phyloP scores from a whole-genome alignment of 257 asterid genomes.

The Petrea volubilis region DNA sequence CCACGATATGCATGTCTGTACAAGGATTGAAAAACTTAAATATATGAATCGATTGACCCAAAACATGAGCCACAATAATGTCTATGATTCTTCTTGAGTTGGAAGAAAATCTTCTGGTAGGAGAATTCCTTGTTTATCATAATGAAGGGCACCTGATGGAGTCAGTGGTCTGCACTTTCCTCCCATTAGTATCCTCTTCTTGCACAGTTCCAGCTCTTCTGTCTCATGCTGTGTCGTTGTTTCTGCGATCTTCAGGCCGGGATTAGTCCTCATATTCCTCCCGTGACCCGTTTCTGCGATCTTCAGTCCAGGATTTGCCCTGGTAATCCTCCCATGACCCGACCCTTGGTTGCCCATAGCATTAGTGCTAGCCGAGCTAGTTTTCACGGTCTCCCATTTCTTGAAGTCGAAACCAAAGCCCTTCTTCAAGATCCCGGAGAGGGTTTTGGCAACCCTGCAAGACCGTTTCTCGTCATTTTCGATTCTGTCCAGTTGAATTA shows the following conservation, averaged over 20 bases:
- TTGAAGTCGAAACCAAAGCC: conserved; percentile 17
- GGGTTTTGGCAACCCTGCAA: neutral
- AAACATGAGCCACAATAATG: neutral
- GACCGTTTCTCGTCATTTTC: neutral
- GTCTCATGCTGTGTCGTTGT: conserved; percentile 13
- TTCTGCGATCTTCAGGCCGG: neutral
- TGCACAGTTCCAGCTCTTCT: conserved; percentile 50
- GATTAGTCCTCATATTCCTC: neutral
- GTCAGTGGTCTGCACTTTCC: conserved; percentile 58
- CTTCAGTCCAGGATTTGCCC: neutral
- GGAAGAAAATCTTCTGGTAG: conserved; percentile 45
- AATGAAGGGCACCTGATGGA: conserved; percentile 55
- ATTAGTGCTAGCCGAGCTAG: neutral
- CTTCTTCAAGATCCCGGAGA: conserved; percentile 30
- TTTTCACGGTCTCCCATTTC: conserved; percentile 27
- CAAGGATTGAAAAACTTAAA: neutral
- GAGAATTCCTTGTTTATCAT: conserved; percentile 54
- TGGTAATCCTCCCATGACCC: neutral
- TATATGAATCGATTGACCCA: neutral
- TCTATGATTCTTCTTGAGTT: neutral
- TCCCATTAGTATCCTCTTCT: conserved; percentile 78
- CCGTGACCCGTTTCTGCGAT: neutral
- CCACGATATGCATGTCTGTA: neutral
- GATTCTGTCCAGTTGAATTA: conserved; percentile 10
- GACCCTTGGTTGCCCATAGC: neutral